A percentile compares a stretch with the other conserved stretches of the same genome.
Conservation (phyloP, 2,329 filamentous ascomycete species). For the Aureobasidium sp. region DNA sequence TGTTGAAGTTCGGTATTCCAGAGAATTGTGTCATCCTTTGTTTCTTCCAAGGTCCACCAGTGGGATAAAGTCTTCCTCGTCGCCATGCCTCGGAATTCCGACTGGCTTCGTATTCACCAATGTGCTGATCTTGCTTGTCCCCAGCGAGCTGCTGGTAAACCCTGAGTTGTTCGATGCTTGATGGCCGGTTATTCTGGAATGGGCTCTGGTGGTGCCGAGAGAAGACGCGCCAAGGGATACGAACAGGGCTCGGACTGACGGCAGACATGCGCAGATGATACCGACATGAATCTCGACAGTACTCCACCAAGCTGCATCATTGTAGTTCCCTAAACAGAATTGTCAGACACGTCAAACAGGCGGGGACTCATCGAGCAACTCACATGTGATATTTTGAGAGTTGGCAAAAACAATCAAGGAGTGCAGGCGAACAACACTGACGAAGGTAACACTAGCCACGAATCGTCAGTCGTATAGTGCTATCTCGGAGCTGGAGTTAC, state of each 20-base stretch:
- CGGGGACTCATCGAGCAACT: not conserved
- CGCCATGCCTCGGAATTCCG: not conserved
- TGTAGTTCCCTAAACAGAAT: slow-evolving; percentile 5
- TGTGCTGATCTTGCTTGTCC: not conserved
- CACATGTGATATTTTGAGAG: slow-evolving; percentile 12
- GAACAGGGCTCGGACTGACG: slow-evolving; percentile 16
- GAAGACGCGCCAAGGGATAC: slow-evolving; percentile 10
- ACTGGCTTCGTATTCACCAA: not conserved
- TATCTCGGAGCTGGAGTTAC: not conserved
- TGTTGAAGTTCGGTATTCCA: not conserved
- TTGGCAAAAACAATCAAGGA: slow-evolving; percentile 13
- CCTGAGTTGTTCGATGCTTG: not conserved
- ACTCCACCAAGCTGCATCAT: slow-evolving; percentile 15
- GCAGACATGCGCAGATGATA: slow-evolving; percentile 17
- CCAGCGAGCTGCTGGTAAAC: not conserved
- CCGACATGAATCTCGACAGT: slow-evolving; percentile 15
- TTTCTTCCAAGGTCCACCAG: slow-evolving; percentile 4
- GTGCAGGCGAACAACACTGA: slow-evolving; percentile 16
- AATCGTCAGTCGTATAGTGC: not conserved
- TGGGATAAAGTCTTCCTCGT: slow-evolving; percentile 12
- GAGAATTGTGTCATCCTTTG: not conserved
- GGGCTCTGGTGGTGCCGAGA: not conserved
- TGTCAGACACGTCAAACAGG: not conserved
- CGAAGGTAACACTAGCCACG: slow-evolving; percentile 14
- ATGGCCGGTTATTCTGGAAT: not conserved